Conservation (phyloP, 352 stramenopile species). For the Pythium phragmitis region DNA sequence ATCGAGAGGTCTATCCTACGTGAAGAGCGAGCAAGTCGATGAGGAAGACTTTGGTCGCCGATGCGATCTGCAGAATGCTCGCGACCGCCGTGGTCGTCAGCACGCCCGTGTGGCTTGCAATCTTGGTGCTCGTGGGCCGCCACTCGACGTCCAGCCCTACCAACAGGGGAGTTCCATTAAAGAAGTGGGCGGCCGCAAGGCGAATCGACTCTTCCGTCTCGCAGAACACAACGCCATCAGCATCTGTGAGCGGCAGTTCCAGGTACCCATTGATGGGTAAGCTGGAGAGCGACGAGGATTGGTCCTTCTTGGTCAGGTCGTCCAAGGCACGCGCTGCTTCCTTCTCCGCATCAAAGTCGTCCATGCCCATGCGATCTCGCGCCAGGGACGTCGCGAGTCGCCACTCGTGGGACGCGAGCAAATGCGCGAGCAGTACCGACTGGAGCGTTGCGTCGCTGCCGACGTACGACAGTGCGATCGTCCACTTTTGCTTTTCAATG, state of each 20-base stretch:
- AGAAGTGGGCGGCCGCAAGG: conserved; percentile 10
- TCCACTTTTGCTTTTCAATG: conserved; percentile 64
- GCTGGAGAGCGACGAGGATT: conserved; percentile 14
- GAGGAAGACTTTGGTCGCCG: conserved; percentile 43
- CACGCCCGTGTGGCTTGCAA: conserved; percentile 19
- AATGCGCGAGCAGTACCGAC: conserved; percentile 43
- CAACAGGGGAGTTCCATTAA: conserved; percentile 25
- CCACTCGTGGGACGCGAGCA: conserved; percentile 38
- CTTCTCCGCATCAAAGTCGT: conserved; percentile 39
- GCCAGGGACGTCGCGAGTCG: conserved; percentile 31
- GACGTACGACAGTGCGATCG: conserved; percentile 61
- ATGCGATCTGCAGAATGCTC: conserved; percentile 67
- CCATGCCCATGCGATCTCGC: conserved; percentile 33
- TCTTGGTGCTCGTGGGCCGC: conserved; percentile 43
- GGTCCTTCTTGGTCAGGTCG: neutral
- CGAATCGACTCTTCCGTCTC: conserved; percentile 30
- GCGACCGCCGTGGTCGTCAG: conserved; percentile 37
- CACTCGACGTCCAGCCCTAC: conserved; percentile 71
- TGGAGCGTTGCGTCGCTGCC: conserved; percentile 53
- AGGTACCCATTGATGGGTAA: conserved; percentile 34
- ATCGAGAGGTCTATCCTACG: conserved; percentile 29
- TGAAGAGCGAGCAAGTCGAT: conserved; percentile 59
- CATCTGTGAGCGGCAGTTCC: conserved; percentile 21
- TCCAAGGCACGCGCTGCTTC: conserved; percentile 3
- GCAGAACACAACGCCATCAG: conserved; percentile 41